These are phyloP conservation scores for Ceratocystiopsis sp. DNA, from an alignment of 2,329 filamentous ascomycete species.

Conservation along the genomic window DNA sequence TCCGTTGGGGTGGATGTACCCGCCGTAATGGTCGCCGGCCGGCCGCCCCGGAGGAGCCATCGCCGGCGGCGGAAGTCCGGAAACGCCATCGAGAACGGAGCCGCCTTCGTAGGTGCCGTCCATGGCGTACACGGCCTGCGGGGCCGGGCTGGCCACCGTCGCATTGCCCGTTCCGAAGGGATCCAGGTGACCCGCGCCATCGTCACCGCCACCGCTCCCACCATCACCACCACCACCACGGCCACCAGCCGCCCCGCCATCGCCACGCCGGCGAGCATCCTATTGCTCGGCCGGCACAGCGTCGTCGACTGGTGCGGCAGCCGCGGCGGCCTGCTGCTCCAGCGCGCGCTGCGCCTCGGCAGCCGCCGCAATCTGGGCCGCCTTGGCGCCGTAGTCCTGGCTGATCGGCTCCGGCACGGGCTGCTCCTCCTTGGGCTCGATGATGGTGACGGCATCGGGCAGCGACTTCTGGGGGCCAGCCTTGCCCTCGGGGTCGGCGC, in stretches of 20 bases:
- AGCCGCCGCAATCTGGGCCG: constrained; percentile 44
- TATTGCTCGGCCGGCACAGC: constrained; percentile 32
- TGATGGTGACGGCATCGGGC: constrained; percentile 96
- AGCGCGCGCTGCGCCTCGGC: constrained; percentile 43
- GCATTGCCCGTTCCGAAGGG: too few relatives aligned
- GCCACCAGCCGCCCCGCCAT: not conserved
- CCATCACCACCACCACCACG: not conserved
- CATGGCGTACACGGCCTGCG: too few relatives aligned
- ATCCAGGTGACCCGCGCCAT: too few relatives aligned
- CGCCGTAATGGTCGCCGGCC: not conserved
- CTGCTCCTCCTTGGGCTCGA: constrained; percentile 99
- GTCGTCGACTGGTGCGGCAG: constrained; percentile 29
- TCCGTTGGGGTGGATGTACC: not conserved
- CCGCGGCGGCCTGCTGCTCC: constrained; percentile 22
- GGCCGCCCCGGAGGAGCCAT: not conserved
- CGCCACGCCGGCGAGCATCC: constrained; percentile 11
- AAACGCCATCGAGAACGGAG: not conserved
- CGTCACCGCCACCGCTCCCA: not conserved
- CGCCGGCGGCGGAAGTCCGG: too few relatives aligned
- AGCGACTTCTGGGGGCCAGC: constrained; percentile 92
- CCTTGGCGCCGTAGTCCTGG: constrained; percentile 98
- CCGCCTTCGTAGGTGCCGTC: not conserved
- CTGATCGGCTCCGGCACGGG: constrained; percentile 85
- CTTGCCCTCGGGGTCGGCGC: constrained; percentile 98
- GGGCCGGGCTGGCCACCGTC: too few relatives aligned